Evolutionary conservation across 331 rosid species (phyloP).

Genomic region (Stylosanthes scabra): DNA sequence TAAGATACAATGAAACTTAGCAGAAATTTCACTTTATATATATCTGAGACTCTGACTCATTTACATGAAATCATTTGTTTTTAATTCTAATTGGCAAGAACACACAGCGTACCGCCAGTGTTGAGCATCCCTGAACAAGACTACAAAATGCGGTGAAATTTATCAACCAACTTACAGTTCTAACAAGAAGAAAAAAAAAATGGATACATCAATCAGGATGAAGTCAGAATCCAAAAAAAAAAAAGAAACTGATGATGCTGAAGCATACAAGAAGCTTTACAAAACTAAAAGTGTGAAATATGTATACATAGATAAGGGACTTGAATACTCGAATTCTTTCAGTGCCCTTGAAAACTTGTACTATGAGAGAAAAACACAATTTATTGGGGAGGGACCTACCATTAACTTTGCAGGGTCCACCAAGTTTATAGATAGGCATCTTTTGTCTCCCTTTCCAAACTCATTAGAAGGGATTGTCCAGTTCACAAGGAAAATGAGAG

Average conservation of each 20-base stretch:
- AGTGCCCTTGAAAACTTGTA: conserved; percentile 28
- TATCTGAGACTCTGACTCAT: conserved; percentile 23
- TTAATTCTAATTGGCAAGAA: conserved; percentile 19
- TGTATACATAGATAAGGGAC: conserved; percentile 18
- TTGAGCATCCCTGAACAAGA: conserved; percentile 27
- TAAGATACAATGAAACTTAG: conserved; percentile 1
- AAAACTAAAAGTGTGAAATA: conserved; percentile 20
- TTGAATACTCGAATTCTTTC: conserved; percentile 33
- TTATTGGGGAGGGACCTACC: conserved; percentile 28
- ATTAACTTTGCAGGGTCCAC: conserved; percentile 12
- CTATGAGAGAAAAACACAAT: conserved; percentile 31
- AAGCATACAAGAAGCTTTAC: conserved; percentile 37
- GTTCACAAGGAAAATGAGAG: conserved; percentile 35
- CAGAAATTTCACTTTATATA: conserved; percentile 5
- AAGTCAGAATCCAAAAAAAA: conserved; percentile 16
- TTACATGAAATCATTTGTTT: conserved; percentile 37
- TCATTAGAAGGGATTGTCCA: conserved; percentile 33
- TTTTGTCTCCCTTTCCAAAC: conserved; percentile 27
- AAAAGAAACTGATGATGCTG: no score
- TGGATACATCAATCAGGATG: conserved; percentile 29
- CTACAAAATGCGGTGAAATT: conserved; percentile 2
- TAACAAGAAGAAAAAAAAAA: conserved; percentile 15
- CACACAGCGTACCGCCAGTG: conserved; percentile 16
- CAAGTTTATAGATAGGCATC: conserved; percentile 27
- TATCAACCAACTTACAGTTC: conserved; percentile 29